Percentiles rank a stretch among this genome's conserved stretches.
These are phyloP conservation scores for Volvox africanus DNA, from an alignment of 139 green algal genomes.

Conservation along the genomic window DNA sequence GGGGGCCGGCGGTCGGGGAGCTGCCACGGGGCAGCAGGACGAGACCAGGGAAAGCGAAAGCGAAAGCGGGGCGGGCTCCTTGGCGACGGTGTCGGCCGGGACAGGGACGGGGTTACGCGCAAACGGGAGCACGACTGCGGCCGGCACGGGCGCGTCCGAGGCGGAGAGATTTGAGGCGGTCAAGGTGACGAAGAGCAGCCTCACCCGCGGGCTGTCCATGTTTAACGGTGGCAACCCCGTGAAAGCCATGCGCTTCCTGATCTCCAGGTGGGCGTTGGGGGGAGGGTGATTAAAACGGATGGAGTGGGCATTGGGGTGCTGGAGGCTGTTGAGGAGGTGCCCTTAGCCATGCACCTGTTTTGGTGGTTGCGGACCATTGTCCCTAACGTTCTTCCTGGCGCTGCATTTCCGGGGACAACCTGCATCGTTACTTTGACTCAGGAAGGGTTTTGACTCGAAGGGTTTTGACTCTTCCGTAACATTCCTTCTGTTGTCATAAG, in stretches of 20 bases:
- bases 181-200: constrained; percentile 82
- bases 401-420: too few relatives aligned
- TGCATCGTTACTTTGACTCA: too few relatives aligned
- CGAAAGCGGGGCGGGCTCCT: not conserved
- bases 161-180: constrained; percentile 74
- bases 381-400: too few relatives aligned
- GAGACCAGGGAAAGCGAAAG: not conserved
- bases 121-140: not conserved
- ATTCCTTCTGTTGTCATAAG: too few relatives aligned
- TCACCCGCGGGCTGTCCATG: constrained; percentile 73
- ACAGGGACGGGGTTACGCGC: not conserved
- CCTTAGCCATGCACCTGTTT: too few relatives aligned
- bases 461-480: too few relatives aligned
- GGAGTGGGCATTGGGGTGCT: not conserved
- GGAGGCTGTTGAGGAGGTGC: too few relatives aligned
- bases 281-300: too few relatives aligned
- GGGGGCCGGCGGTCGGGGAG: not conserved
- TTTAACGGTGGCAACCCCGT: constrained; percentile 82
- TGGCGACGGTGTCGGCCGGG: not conserved
- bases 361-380: too few relatives aligned
- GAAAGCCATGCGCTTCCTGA: constrained; percentile 61
- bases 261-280: constrained; percentile 19
- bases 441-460: too few relatives aligned
- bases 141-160: constrained; percentile 53
- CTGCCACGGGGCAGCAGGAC: not conserved